Base-by-base conservation (phyloP, 1,284 basidiomycete species). In the Coniferiporia weirii region DNA sequence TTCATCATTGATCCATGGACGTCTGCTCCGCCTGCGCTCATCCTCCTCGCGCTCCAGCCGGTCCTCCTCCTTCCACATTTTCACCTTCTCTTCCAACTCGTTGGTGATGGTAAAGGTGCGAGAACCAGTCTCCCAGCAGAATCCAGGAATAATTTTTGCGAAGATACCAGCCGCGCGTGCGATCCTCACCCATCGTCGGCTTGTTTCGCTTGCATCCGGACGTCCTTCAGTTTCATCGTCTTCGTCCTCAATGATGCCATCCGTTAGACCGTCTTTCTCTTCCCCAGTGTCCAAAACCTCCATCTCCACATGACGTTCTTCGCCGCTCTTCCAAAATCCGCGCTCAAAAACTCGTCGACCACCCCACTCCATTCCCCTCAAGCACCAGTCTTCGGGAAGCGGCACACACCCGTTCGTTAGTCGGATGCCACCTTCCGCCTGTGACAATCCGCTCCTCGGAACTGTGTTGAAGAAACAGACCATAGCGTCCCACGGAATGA, bases 311-410 rank as follows among this genome's bases (percentile, higher is more conserved):
- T 81, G 77, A 62, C 76, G 80, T 66, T 80, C 87, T 64, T 82
- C 85, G 12, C 80, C 79, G 10, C 77, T 75, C 65, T 84, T 90
- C 95, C 95, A 98, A 72, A 89, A 98, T 0, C 95, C 94, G 48
- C 91, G 83, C 69, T 95, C 93, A 70, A 89, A 97, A 1, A 97
- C 86, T 59, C 86, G 83, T 62, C 92, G 80, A 5, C 91, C 89
- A 1, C 92, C 87, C 96, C 96, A 99, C 64, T 93, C 91, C 84
- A 95, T 91, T 3, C 97, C 97, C 35, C 95, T 82, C 62, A 98
- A 73, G 66, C 91, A 92, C 93, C 95, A 98, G 70, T 99, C 97
- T 71, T 99, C 97, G 0, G 91, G 84, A 2, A 99, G 75, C 0
- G 94, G 90, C 12, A 81, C 75, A 57, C 80, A 85, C 7, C 81